Conservation (phyloP, 2,329 filamentous ascomycete species). For the Penicillium sp. region DNA sequence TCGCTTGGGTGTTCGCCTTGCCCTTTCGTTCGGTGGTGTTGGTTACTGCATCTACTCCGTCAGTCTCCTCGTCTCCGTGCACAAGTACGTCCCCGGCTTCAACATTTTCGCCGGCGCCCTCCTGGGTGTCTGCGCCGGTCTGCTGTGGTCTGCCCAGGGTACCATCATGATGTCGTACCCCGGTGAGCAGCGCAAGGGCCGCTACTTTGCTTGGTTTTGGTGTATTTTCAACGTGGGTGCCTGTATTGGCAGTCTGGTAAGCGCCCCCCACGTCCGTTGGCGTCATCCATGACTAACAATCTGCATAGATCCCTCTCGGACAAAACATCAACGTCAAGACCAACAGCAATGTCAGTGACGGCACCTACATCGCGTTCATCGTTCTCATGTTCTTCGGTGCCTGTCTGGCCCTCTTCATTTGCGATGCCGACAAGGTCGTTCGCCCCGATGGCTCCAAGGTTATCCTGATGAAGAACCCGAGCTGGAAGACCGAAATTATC, state of each 20-base stretch:
- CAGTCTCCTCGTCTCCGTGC: conserved; percentile 39
- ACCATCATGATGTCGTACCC: conserved; percentile 73
- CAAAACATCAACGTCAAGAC: conserved; percentile 40
- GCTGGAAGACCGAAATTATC: conserved; percentile 72
- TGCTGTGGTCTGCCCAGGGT: conserved; percentile 50
- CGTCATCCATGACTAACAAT: neutral
- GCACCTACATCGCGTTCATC: conserved; percentile 81
- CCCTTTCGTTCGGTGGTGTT: conserved; percentile 43
- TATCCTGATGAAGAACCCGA: conserved; percentile 84
- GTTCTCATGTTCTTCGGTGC: conserved; percentile 73
- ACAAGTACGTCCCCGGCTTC: conserved; percentile 47
- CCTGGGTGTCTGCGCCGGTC: conserved; percentile 47
- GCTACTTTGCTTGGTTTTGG: conserved; percentile 89
- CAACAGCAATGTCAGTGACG: conserved; percentile 53
- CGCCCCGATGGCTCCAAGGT: conserved; percentile 74
- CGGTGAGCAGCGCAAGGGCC: conserved; percentile 72
- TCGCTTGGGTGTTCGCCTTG: conserved; percentile 40
- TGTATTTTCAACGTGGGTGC: conserved; percentile 88
- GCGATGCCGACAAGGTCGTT: conserved; percentile 67
- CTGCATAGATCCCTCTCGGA: conserved; percentile 39
- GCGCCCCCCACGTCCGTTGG: conserved; percentile 17
- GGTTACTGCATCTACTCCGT: conserved; percentile 46
- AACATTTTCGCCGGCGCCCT: conserved; percentile 49
- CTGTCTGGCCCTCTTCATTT: conserved; percentile 65
- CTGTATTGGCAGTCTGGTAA: conserved; percentile 72